A percentile compares a stretch with the other conserved stretches of the same genome.
phyloP scores from a whole-genome alignment of 2,329 filamentous ascomycete genomes.

The Phyllosticta citrichinensis region DNA sequence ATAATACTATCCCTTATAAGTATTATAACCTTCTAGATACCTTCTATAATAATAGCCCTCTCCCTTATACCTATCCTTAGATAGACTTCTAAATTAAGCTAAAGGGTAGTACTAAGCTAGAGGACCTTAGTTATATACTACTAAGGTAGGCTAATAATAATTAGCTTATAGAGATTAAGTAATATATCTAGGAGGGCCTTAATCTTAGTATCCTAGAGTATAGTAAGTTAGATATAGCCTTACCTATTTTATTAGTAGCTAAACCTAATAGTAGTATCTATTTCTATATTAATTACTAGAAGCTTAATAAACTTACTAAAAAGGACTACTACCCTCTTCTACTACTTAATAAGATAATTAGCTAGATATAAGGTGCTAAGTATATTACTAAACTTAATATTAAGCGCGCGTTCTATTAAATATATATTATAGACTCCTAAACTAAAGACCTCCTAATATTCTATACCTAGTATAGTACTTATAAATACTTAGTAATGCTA shows the following conservation, averaged over 20 bases:
- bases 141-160: too few species aligned
- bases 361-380: constrained; percentile 3
- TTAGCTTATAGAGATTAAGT: not conserved
- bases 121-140: too few species aligned
- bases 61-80: too few species aligned
- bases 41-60: too few species aligned
- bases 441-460: constrained; percentile 10
- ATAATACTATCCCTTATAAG: too few species aligned
- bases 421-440: constrained; percentile 10
- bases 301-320: constrained; percentile 11
- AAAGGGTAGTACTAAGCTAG: too few species aligned
- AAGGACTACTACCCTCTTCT: constrained; percentile 11
- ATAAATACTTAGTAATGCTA: constrained; percentile 13
- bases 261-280: constrained; percentile 4
- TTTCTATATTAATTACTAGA: constrained; percentile 12
- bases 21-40: too few species aligned
- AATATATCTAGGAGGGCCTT: not conserved
- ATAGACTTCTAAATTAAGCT: too few species aligned
- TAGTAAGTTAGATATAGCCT: not conserved
- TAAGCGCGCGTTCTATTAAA: constrained; percentile 9
- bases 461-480: constrained; percentile 8
- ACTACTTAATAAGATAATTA: constrained; percentile 9
- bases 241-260: constrained; percentile 2
- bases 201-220: not conserved
- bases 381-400: constrained; percentile 14